Percentiles rank a stretch among this genome's conserved stretches.
phyloP scores from a whole-genome alignment of 2,329 filamentous ascomycete species.

The Alternaria ventricosa region DNA sequence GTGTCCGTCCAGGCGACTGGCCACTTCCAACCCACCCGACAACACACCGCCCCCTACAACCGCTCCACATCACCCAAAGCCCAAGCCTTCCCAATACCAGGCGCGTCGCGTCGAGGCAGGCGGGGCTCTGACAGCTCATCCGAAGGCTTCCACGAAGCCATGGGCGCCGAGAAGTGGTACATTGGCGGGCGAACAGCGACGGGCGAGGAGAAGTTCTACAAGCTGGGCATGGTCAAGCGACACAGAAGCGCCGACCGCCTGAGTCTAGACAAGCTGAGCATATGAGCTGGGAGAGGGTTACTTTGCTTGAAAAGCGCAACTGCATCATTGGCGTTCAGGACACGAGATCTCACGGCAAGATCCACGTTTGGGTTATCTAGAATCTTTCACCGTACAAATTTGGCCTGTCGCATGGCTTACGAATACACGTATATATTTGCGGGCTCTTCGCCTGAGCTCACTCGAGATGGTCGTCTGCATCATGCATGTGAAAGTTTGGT shows the following conservation, averaged over 20 bases:
- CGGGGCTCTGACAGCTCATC: slow-evolving; percentile 77
- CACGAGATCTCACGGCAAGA: slow-evolving; percentile 14
- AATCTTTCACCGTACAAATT: slow-evolving; percentile 6
- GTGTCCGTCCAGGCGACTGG: slow-evolving; percentile 49
- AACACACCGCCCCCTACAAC: slow-evolving; percentile 48
- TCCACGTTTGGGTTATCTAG: slow-evolving; percentile 19
- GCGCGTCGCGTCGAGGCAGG: slow-evolving; percentile 50
- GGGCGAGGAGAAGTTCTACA: slow-evolving; percentile 84
- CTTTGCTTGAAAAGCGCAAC: slow-evolving; percentile 11
- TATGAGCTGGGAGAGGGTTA: slow-evolving; percentile 56
- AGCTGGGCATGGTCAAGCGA: slow-evolving; percentile 75
- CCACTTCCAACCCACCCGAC: slow-evolving; percentile 51
- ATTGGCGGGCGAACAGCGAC: slow-evolving; percentile 77
- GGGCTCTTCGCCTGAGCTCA: slow-evolving; percentile 18
- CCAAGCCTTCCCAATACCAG: slow-evolving; percentile 46
- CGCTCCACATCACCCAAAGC: slow-evolving; percentile 47
- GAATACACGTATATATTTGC: slow-evolving; percentile 15
- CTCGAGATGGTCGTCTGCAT: background rate
- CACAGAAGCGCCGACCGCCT: slow-evolving; percentile 76
- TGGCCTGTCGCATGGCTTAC: background rate
- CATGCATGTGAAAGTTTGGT: slow-evolving; percentile 13
- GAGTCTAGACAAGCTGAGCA: slow-evolving; percentile 75
- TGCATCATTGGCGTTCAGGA: slow-evolving; percentile 41
- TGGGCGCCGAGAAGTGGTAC: slow-evolving; percentile 80
- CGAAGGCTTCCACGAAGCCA: slow-evolving; percentile 76